Evolutionary conservation across 2,329 filamentous ascomycete genomes (phyloP).

Genomic region (Microsporum ferrugineum): DNA sequence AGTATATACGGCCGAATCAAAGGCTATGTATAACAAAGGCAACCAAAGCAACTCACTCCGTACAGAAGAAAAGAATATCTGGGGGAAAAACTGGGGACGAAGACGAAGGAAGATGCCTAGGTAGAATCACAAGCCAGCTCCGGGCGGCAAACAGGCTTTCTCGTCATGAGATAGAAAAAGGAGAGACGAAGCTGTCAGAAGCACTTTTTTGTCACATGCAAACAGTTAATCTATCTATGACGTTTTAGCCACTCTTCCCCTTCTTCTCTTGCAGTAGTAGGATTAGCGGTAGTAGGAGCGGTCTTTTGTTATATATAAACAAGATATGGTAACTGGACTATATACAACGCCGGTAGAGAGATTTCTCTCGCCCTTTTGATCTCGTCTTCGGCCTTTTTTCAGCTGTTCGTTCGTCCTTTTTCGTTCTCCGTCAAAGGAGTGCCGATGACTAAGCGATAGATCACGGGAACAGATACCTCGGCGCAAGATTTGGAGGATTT

Average conservation of each 20-base stretch:
- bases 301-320: no score
- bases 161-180: background rate
- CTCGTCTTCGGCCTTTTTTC: background rate
- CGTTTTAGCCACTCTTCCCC: background rate
- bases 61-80: background rate
- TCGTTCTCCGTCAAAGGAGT: background rate
- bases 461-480: background rate
- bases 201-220: background rate
- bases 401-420: background rate
- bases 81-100: background rate
- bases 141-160: background rate
- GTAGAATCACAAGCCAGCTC: slow-evolving; percentile 1
- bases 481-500: background rate
- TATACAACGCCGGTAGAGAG: no score
- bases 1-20: background rate
- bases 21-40: background rate
- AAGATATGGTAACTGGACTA: no score
- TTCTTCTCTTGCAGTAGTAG: background rate
- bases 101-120: background rate
- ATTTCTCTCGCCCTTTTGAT: background rate
- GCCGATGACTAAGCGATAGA: background rate
- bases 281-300: no score
- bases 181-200: background rate
- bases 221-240: background rate
- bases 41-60: background rate